Evolutionary conservation across 2,329 filamentous ascomycete species (phyloP).

Genomic region (Colletotrichum coccodes): DNA sequence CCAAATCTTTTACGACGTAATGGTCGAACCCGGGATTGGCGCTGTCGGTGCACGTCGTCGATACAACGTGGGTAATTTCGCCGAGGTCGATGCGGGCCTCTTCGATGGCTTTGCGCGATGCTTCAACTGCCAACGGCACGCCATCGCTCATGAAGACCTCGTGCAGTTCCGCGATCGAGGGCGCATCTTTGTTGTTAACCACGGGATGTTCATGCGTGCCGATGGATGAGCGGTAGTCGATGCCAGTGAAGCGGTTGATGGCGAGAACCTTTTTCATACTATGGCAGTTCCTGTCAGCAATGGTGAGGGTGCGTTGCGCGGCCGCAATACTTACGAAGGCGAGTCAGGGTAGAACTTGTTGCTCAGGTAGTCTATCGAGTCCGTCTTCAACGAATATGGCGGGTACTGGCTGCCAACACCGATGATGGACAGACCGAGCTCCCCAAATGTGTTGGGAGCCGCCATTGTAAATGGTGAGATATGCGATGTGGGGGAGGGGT

Average conservation of each 20-base stretch:
- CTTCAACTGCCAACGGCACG: constrained; percentile 65
- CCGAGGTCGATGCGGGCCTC: constrained; percentile 61
- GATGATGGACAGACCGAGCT: constrained; percentile 69
- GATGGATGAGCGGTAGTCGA: constrained; percentile 70
- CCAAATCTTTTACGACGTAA: constrained; percentile 68
- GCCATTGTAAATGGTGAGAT: constrained; percentile 46
- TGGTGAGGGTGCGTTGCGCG: constrained; percentile 66
- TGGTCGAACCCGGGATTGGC: constrained; percentile 77
- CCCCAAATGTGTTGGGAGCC: constrained; percentile 52
- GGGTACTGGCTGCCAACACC: constrained; percentile 71
- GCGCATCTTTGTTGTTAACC: constrained; percentile 65
- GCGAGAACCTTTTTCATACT: constrained; percentile 72
- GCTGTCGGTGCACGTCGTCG: constrained; percentile 76
- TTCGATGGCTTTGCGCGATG: constrained; percentile 63
- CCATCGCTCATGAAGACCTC: constrained; percentile 65
- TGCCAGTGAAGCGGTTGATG: constrained; percentile 74
- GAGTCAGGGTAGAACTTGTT: constrained; percentile 69
- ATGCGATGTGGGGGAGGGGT: constrained; percentile 28
- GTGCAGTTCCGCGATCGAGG: constrained; percentile 66
- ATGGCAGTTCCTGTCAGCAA: neutral
- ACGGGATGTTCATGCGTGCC: constrained; percentile 69
- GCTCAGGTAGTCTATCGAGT: constrained; percentile 62
- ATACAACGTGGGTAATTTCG: constrained; percentile 74
- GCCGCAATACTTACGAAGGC: constrained; percentile 60
- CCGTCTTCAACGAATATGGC: constrained; percentile 60